Percentiles rank a stretch among this genome's conserved stretches.
Evolutionary conservation across 2,329 filamentous ascomycete genomes (phyloP).

Genomic region (Venturia nashicola): DNA sequence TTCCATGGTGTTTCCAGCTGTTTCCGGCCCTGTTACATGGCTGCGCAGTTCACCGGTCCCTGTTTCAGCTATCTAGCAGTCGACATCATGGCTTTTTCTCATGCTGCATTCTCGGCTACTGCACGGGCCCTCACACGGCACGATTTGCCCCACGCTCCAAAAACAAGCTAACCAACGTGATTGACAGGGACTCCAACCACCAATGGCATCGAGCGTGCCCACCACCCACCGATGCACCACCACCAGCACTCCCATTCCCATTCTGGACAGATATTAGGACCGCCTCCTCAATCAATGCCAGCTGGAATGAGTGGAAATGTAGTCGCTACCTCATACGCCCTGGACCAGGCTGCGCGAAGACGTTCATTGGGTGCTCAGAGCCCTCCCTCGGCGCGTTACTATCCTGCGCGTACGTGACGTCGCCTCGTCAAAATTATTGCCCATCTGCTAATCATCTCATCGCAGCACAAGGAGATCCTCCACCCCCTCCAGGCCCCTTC

Average conservation of each 20-base stretch:
- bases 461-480: constrained; percentile 20
- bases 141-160: constrained; percentile 2
- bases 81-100: not conserved
- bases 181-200: not conserved
- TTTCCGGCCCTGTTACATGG: not conserved
- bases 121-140: constrained; percentile 2
- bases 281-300: constrained; percentile 13
- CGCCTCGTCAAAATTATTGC: not conserved
- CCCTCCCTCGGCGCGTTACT: constrained; percentile 14
- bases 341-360: constrained; percentile 28
- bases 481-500: constrained; percentile 30
- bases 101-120: not conserved
- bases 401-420: constrained; percentile 7
- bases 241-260: constrained; percentile 10
- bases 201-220: not conserved
- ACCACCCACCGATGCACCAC: constrained; percentile 8
- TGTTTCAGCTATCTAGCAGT: not conserved
- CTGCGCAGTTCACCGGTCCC: not conserved
- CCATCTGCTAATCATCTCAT: not conserved
- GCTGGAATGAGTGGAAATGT: not conserved
- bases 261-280: constrained; percentile 9
- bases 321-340: constrained; percentile 20
- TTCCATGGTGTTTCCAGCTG: not conserved
- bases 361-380: constrained; percentile 30
- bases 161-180: not conserved